Evolutionary conservation across 176 grass and related monocot genomes (phyloP), one percentile per base, ranked within the genome.

Genomic region (Lolium rigidum): DNA sequence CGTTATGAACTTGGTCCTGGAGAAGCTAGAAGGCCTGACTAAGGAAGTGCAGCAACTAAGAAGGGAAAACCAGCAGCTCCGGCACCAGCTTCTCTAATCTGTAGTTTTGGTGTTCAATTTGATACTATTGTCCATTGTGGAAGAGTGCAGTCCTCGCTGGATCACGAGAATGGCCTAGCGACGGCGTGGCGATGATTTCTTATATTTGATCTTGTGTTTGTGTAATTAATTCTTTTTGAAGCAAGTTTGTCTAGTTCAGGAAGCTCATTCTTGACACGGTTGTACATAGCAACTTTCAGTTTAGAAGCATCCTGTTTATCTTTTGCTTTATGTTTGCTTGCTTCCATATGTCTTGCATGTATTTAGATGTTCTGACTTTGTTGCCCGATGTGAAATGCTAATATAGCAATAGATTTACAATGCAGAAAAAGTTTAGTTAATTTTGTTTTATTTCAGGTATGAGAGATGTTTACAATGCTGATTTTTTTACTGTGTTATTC

Each of bases 21-120:
- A 99, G 71, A 99, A 93, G 82, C 83, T 91, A 54, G 97, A 99
- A 74, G 87, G 88, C 18, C 72, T 96, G 69, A 94, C 90, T 56
- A 99, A 99, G 79, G 97, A 99, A 88, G 94, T 99, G 39, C 94
- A 96, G 79, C 86, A 83, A 48, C 68, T 96, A 16, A 89, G 97
- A 86, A 92, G 83, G 88, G 97, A 98, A 65, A 98, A 93, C 88
- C 97, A 99, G 47, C 97, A 96, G 54, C 92, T 94, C 18, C 84
- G 88, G 63, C 88, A 93, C 57, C 86, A 91, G 38, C 92, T 94
- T 87, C 87, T 94, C 49, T 89, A 50, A 83, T 73, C 3, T 82
- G 7, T 63, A 11, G 74, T 80, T 85, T 18, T 65, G 46, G 37
- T 51, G 16, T 7, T 39, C 54, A 28, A 47, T 77, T 44, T 81